Base-by-base conservation (phyloP, 2,329 filamentous ascomycete genomes). In the Arthrinium puccinioides region DNA sequence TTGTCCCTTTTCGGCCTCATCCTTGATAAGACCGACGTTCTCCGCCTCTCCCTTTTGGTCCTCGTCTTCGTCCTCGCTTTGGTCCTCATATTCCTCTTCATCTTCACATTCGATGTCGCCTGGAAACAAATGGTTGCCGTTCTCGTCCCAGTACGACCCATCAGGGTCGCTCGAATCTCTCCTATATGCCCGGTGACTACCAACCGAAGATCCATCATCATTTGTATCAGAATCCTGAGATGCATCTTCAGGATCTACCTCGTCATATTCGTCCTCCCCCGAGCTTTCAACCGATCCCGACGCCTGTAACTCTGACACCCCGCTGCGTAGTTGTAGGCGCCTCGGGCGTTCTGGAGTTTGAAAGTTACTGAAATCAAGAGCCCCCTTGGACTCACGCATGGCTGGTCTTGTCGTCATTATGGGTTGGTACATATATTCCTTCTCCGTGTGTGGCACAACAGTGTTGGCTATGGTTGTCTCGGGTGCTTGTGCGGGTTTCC, bases 31-130 rank as follows among this genome's bases (percentile, higher is more conserved):
- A 11, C 20, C 3, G 7, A 18, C 6, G 9, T 8, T 23, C 10
- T 8, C 14, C 5, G 8, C 18, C 19, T 21, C 19, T 16, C 23
- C 19, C 13, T 18, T 11, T 14, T 16, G 8, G 9, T 21, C 11
- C n/a, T n/a, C 18, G 6, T 21, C 20, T 15, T 23, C 21, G 5
- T 39, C 16, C 21, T 27, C 18, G 7, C 11, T 16, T 15, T n/a
- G 13, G 9, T 26, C 19, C 8, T 39, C 38, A 13, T 38, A 28
- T 21, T 41, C 21, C 13, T 15, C n/a, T 11, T 24, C 15, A 19
- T 24, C 38, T 19, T 40, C 36, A n/a, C n/a, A n/a, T n/a, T n/a
- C n/a, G n/a, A n/a, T n/a, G 11, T 43, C 40, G 21, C 19, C 32
- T 8, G 24, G 30, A 15, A 27, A 41, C 9, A 38, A 6, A 14